Evolutionary conservation across 75 land plant genomes (phyloP).

Genomic region (Sequoia sempervirens): DNA sequence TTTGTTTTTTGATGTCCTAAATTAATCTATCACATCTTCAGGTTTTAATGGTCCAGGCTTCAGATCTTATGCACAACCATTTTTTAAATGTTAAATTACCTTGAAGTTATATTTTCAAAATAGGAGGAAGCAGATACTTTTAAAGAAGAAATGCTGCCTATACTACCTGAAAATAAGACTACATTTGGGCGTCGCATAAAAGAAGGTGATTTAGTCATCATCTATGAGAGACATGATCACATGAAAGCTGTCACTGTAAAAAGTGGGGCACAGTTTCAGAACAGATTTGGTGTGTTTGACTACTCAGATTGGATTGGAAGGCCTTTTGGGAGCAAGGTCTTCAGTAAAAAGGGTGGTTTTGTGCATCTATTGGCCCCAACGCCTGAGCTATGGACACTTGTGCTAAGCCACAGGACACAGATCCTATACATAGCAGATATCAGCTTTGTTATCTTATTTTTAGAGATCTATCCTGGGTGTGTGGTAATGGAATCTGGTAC

Average conservation of each 20-base stretch:
- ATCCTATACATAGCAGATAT: constrained; percentile 91
- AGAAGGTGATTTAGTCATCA: constrained; percentile 82
- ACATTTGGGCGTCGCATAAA: constrained; percentile 41
- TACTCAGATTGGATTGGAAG: constrained; percentile 92
- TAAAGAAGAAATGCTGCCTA: constrained; percentile 24
- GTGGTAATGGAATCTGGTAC: constrained; percentile 89
- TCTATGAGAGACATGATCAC: constrained; percentile 80
- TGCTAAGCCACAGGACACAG: constrained; percentile 93
- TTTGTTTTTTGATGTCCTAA: not conserved
- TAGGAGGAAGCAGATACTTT: not conserved
- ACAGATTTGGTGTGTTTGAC: constrained; percentile 71
- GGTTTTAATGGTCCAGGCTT: not conserved
- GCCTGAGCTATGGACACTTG: constrained; percentile 92
- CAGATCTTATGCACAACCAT: not conserved
- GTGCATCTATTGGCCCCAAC: constrained; percentile 83
- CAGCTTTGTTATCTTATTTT: constrained; percentile 73
- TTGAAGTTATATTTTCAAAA: not conserved
- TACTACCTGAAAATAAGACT: constrained; percentile 19
- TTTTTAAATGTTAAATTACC: not conserved
- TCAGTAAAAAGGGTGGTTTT: constrained; percentile 74
- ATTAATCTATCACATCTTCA: not conserved
- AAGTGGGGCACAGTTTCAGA: constrained; percentile 46
- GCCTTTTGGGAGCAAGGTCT: constrained; percentile 80
- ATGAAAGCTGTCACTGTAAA: constrained; percentile 81
- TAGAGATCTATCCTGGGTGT: constrained; percentile 87